Base-by-base conservation (phyloP, 1,139 yeast genomes). In the Candida sanyaensis region DNA sequence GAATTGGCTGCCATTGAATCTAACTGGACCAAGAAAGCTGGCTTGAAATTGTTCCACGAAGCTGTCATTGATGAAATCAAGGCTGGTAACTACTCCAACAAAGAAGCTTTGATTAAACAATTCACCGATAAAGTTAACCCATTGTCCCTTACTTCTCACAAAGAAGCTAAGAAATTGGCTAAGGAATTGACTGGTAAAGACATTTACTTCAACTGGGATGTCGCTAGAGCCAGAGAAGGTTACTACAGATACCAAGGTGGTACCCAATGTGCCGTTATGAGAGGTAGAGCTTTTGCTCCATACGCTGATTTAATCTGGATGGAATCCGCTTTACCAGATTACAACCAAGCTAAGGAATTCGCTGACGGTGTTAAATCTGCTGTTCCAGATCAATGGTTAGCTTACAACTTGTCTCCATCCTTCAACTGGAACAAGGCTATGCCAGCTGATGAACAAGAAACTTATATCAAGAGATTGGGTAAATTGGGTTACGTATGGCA, bases 401-500 rank as follows among this genome's bases (percentile, higher is more conserved):
- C 97, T 51, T 91, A 92, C 78, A 92, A 92, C 80, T 79, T 91
- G 72, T 89, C 97, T 41, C 97, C 98, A 58, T 89, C 97, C 10
- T 93, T 93, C 85, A 93, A 93, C 83, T 93, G 98, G 98, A 89
- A 89, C 70, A 83, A 83, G 61, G 97, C 97, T 51, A 90, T 92
- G 97, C 77, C 86, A 49, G 77, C 87, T 37, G 79, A 80, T 45
- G 97, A 93, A 64, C 97, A 92, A 75, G 88, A 86, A 68, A 88
- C 97, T 44, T 92, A 90, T 73, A 92, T 93, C 69, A 73, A 81
- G 69, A 84, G 97, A 70, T 83, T 92, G 56, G 96, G 88, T 57
- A 78, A 87, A 71, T 81, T 92, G 58, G 99, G 99, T 54, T 93
- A 86, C 75, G 90, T 88, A 57, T 93, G 99, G 99, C 98, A 92